Percentiles rank a stretch among this genome's conserved stretches.
Conservation (phyloP, 495 filamentous ascomycete species). For the Penicillium tannophilum region DNA sequence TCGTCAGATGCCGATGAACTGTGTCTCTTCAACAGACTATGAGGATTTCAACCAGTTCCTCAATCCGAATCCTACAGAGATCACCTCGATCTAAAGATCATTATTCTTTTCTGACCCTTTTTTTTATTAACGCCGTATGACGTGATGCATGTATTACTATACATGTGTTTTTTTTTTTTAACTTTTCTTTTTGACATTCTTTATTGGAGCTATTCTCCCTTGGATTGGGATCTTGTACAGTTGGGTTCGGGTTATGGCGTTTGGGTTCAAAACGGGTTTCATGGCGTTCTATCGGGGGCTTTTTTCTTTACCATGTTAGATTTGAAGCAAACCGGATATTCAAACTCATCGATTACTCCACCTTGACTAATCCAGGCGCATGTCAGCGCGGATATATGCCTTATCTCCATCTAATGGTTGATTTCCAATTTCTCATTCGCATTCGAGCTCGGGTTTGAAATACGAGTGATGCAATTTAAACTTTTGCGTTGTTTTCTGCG, state of each 20-base stretch:
- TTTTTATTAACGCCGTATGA: conserved; percentile 35
- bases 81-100: conserved; percentile 39
- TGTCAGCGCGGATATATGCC: conserved; percentile 20
- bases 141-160: conserved; percentile 42
- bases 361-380: conserved; percentile 19
- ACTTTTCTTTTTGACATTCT: conserved; percentile 12
- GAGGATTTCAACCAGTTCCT: conserved; percentile 50
- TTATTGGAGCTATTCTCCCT: conserved; percentile 24
- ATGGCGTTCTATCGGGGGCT: conserved; percentile 13
- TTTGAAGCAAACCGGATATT: conserved; percentile 5
- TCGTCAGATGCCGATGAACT: conserved; percentile 42
- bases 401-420: conserved; percentile 4
- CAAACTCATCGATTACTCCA: background rate
- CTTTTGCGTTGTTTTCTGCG: conserved; percentile 1
- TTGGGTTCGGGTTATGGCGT: conserved; percentile 18
- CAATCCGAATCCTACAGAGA: conserved; percentile 47
- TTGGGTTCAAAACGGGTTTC: conserved; percentile 17
- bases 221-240: conserved; percentile 30
- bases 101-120: conserved; percentile 8
- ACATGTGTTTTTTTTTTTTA: conserved; percentile 29
- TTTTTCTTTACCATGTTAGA: conserved; percentile 3
- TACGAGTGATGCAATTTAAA: conserved; percentile 14
- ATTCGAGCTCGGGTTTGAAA: background rate
- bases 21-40: conserved; percentile 40
- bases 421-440: background rate